Base-by-base conservation (phyloP, 2,329 filamentous ascomycete genomes). In the Cercospora beticola region DNA sequence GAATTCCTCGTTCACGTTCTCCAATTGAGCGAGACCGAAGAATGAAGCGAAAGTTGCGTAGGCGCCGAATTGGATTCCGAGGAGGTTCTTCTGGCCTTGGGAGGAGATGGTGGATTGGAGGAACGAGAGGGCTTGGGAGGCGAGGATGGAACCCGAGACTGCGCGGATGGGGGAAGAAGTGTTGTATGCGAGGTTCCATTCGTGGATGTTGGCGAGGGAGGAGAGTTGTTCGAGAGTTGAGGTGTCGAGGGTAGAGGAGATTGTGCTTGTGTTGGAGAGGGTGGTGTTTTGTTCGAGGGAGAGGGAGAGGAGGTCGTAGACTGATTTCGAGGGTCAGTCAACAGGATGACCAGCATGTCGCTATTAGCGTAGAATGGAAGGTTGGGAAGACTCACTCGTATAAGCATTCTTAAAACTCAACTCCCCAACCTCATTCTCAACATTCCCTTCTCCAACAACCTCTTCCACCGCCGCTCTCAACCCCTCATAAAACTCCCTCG, bases 131-230 rank as follows among this genome's bases (percentile, higher is more conserved):
- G 85, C 77, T 64, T 84, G 79, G 54, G 79, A 83, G 0, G 82
- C 83, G 60, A 85, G 80, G n/a, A 81, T 80, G 79, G 82, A 83
- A 68, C 83, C 83, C 5, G 79, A 76, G 59, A 85, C 78, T 65
- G 83, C 81, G 61, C 83, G 82, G 66, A 79, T 79, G 70, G 62
- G 21, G 8, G 62, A 57, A 56, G 86, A 82, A 71, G 83, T 81
- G 82, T 96, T 94, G 86, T 90, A 96, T 64, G 92, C 92, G 14
- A 95, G 88, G 76, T 89, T 90, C 84, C 87, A 97, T 79, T 97
- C 91, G 79, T 95, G 92, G 68, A 83, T 82, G 78, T 94, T 89
- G 73, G 94, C 93, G 33, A 95, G 87, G n/a, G 86, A 86, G 74
- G 86, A 85, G 66, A 95, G 86, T 77, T 91, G 87, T 74, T 82